Evolutionary conservation across 2,329 filamentous ascomycete genomes (phyloP).

Genomic region (Tricladium varicosporioides): DNA sequence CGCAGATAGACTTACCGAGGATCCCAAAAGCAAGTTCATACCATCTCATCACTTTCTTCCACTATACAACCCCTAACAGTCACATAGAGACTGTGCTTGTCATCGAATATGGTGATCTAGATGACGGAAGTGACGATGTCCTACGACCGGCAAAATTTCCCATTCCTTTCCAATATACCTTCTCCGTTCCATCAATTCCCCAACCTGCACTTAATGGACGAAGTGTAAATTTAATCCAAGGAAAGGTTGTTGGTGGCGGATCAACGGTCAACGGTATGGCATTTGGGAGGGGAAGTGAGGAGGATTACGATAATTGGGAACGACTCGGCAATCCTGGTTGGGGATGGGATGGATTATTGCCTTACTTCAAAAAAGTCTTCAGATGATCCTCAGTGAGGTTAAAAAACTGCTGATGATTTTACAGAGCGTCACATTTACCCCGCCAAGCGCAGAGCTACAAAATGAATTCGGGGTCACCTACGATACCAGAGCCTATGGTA

Average conservation of each 20-base stretch:
- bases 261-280: conserved; percentile 1
- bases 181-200: not conserved
- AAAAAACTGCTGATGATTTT: not conserved
- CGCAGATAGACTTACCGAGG: conserved; percentile 3
- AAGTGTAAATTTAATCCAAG: not conserved
- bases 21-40: not conserved
- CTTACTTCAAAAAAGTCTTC: conserved; percentile 9
- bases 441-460: not conserved
- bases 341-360: conserved; percentile 5
- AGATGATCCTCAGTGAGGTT: too few relatives aligned
- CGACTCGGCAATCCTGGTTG: not conserved
- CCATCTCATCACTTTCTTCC: not conserved
- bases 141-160: not conserved
- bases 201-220: not conserved
- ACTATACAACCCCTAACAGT: not conserved
- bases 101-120: conserved; percentile 6
- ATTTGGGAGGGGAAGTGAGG: not conserved
- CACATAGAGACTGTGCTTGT: conserved; percentile 3
- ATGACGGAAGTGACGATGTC: not conserved
- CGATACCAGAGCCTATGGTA: not conserved
- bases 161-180: not conserved
- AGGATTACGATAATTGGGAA: conserved; percentile 8
- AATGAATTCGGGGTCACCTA: not conserved
- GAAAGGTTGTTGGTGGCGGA: not conserved
- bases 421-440: not conserved